phyloP scores from a whole-genome alignment of 2,329 filamentous ascomycete genomes.

The Ophiostoma perfectum region DNA sequence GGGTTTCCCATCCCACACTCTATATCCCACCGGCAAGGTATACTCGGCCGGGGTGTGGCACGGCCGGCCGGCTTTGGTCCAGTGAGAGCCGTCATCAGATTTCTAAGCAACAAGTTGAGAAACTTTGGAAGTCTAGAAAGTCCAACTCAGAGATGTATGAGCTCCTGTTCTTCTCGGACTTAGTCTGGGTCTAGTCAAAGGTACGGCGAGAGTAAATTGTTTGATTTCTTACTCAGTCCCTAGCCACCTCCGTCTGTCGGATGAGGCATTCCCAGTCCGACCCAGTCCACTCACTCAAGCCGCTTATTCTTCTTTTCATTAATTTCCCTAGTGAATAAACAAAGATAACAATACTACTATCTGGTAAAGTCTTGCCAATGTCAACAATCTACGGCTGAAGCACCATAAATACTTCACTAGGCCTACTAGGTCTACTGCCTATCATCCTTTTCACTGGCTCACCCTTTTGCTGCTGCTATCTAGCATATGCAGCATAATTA shows the following conservation, averaged over 20 bases:
- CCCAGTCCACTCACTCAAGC: too few species aligned
- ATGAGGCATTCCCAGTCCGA: neutral
- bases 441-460: too few species aligned
- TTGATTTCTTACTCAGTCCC: neutral
- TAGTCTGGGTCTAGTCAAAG: neutral
- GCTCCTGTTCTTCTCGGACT: neutral
- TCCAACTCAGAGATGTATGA: neutral
- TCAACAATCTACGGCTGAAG: neutral
- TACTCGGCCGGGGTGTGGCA: neutral
- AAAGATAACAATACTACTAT: too few species aligned
- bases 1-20: too few species aligned
- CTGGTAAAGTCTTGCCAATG: too few species aligned
- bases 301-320: too few species aligned
- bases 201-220: neutral
- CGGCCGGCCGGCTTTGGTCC: neutral
- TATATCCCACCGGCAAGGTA: too few species aligned
- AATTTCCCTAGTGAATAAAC: too few species aligned
- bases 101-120: neutral
- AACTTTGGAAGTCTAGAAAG: too few species aligned
- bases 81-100: neutral
- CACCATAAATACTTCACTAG: too few species aligned
- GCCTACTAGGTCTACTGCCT: too few species aligned
- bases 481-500: neutral
- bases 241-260: neutral
- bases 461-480: neutral